Percentiles rank a stretch among this genome's conserved stretches.
These are phyloP conservation scores for Boletellus dicymbophilus DNA, from an alignment of 1,284 basidiomycete species.

Conservation along the genomic window DNA sequence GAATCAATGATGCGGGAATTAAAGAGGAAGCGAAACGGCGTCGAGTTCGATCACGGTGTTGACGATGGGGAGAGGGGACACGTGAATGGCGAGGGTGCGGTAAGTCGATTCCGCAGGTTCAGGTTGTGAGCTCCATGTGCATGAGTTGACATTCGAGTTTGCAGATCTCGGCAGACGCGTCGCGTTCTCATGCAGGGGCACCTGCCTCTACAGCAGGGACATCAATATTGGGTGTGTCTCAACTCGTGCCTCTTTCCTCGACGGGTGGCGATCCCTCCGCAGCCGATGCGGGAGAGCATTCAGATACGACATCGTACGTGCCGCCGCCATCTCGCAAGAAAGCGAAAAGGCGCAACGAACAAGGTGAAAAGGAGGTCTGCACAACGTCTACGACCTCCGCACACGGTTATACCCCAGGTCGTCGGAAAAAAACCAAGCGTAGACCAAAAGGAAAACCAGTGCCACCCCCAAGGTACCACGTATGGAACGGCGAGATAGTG, in stretches of 20 bases:
- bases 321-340: conserved; percentile 1
- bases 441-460: neutral
- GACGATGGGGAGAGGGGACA: neutral
- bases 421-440: neutral
- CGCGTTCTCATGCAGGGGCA: neutral
- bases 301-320: neutral
- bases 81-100: too few relatives aligned
- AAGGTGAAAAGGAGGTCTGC: neutral
- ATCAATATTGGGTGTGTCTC: neutral
- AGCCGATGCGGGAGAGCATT: neutral
- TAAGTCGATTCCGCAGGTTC: too few relatives aligned
- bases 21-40: conserved; percentile 25
- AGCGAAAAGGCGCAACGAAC: neutral
- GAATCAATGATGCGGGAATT: neutral
- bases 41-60: too few relatives aligned
- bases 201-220: too few relatives aligned
- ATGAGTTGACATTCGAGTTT: conserved; percentile 4
- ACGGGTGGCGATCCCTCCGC: too few relatives aligned
- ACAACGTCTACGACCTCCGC: neutral
- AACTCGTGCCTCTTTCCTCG: too few relatives aligned
- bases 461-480: conserved; percentile 8
- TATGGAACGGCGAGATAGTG: conserved; percentile 23
- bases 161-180: neutral
- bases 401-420: neutral
- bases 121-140: neutral